A percentile compares a stretch with the other conserved stretches of the same genome.
Conservation (phyloP, 192 early-diverging fungal genomes). For the Chytriomyces confervae region DNA sequence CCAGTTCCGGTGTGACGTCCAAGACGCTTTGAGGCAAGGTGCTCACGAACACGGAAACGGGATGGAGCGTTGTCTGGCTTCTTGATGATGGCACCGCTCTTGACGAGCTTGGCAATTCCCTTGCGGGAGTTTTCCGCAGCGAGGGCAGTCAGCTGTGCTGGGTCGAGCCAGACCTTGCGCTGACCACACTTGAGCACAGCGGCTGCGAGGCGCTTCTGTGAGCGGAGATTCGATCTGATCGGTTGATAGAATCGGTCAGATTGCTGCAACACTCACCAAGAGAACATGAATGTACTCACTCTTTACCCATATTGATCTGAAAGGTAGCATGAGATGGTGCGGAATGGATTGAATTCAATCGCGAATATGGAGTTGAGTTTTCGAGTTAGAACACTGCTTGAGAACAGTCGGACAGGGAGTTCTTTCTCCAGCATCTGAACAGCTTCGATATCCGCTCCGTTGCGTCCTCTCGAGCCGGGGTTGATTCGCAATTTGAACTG, state of each 20-base stretch:
- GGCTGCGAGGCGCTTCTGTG: slow-evolving; percentile 96
- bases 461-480: no score
- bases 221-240: slow-evolving; percentile 60
- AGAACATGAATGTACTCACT: not conserved
- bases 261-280: not conserved
- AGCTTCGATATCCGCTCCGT: no score
- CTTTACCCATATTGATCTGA: not conserved
- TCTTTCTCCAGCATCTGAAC: no score
- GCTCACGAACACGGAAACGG: slow-evolving; percentile 91
- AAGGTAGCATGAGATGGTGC: no score
- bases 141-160: slow-evolving; percentile 93
- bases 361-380: no score
- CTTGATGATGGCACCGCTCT: slow-evolving; percentile 96
- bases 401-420: no score
- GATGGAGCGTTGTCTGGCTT: slow-evolving; percentile 89
- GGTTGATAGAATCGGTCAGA: not conserved
- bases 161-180: slow-evolving; percentile 99
- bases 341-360: no score
- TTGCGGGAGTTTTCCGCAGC: slow-evolving; percentile 93
- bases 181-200: slow-evolving; percentile 97
- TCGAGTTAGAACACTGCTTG: no score
- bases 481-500: no score
- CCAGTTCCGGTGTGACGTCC: slow-evolving; percentile 95
- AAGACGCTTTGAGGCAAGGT: slow-evolving; percentile 91
- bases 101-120: slow-evolving; percentile 96